Conservation (phyloP, 1,284 basidiomycete genomes). For the Trichosporon sp. region DNA sequence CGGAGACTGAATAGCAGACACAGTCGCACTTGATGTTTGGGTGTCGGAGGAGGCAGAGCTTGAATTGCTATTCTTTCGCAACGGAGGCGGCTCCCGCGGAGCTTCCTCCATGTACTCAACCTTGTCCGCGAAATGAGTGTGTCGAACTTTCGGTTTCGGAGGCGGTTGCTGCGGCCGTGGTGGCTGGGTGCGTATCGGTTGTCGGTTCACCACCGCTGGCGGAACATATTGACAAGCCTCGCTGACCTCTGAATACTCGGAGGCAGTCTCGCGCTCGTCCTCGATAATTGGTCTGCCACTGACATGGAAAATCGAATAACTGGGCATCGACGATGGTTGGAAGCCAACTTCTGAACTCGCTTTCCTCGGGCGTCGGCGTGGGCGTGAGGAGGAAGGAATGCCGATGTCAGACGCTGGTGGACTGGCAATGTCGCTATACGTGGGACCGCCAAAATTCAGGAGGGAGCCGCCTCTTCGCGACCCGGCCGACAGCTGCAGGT, state of each 20-base stretch:
- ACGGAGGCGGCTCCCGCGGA: not conserved
- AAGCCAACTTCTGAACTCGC: not conserved
- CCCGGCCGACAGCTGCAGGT: not conserved
- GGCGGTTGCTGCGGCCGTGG: not conserved
- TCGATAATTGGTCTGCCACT: not conserved
- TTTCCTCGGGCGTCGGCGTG: constrained; percentile 2
- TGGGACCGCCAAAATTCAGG: not conserved
- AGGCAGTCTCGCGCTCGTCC: constrained; percentile 8
- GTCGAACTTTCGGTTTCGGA: not conserved
- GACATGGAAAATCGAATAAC: constrained; percentile 5
- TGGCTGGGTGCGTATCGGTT: not conserved
- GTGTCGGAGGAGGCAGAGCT: constrained; percentile 11
- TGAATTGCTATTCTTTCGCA: not conserved
- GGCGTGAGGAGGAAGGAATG: not conserved
- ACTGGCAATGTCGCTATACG: not conserved
- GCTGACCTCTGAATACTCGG: constrained; percentile 13
- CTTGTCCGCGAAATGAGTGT: constrained; percentile 8
- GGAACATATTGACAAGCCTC: not conserved
- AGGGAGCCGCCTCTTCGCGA: not conserved
- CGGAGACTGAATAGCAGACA: not conserved
- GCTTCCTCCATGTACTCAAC: constrained; percentile 10
- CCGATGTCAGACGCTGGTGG: constrained; percentile 4
- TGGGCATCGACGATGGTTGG: not conserved
- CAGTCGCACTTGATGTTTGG: not conserved
- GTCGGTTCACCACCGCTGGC: constrained; percentile 11